Evolutionary conservation across 2,329 filamentous ascomycete genomes (phyloP).

Genomic region (Trichophyton simii): DNA sequence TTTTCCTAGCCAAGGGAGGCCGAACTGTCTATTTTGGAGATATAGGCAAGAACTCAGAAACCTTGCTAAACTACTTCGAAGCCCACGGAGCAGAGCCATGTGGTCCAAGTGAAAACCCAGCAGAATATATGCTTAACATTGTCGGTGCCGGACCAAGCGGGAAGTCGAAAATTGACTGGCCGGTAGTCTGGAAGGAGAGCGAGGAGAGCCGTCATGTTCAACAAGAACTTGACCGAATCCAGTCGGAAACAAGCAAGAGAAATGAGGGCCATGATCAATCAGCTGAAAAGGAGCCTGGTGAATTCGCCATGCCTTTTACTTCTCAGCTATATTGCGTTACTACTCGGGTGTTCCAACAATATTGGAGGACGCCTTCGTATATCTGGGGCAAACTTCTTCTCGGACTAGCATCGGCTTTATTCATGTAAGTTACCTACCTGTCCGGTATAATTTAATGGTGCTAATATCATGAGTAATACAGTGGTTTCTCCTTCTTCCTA

Average conservation of each 20-base stretch:
- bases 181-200: slow-evolving; percentile 47
- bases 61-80: slow-evolving; percentile 52
- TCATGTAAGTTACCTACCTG: slow-evolving; percentile 40
- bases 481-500: slow-evolving; percentile 68
- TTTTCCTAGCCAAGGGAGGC: slow-evolving; percentile 52
- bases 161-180: slow-evolving; percentile 53
- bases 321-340: slow-evolving; percentile 55
- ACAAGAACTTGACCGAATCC: slow-evolving; percentile 46
- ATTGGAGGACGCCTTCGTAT: slow-evolving; percentile 77
- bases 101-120: slow-evolving; percentile 52
- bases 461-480: slow-evolving; percentile 41
- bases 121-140: slow-evolving; percentile 56
- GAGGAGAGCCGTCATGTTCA: slow-evolving; percentile 43
- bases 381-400: slow-evolving; percentile 68
- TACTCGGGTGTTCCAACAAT: slow-evolving; percentile 69
- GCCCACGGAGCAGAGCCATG: slow-evolving; percentile 47
- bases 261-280: slow-evolving; percentile 18
- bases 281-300: slow-evolving; percentile 36
- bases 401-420: slow-evolving; percentile 50
- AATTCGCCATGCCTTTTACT: slow-evolving; percentile 63
- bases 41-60: slow-evolving; percentile 46
- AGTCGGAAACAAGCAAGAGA: slow-evolving; percentile 32
- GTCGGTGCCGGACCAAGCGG: slow-evolving; percentile 51
- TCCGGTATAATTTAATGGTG: slow-evolving; percentile 13
- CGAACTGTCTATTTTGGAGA: slow-evolving; percentile 57